Evolutionary conservation across 257 asterid species (phyloP).

Genomic region (Penstemon barbatus): DNA sequence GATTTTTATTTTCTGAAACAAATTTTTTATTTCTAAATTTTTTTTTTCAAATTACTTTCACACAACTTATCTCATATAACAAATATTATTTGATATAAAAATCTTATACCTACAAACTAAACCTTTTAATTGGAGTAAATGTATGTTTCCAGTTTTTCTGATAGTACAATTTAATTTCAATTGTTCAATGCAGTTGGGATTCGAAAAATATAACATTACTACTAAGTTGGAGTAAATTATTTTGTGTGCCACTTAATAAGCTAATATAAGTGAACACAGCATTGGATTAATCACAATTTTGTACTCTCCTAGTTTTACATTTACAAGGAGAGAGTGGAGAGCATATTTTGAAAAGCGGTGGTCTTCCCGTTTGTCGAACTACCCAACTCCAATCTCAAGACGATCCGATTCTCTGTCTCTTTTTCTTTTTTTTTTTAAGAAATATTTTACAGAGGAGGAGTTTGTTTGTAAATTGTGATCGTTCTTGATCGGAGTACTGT

Average conservation of each 20-base stretch:
- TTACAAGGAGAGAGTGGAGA: conserved; percentile 33
- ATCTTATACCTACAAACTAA: no score
- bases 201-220: neutral
- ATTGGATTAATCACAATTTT: conserved; percentile 11
- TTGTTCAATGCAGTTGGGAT: no score
- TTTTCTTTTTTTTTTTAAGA: neutral
- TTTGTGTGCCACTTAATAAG: neutral
- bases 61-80: no score
- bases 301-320: conserved; percentile 14
- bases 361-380: conserved; percentile 72
- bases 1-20: no score
- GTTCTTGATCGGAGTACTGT: conserved; percentile 18
- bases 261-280: neutral
- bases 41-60: no score
- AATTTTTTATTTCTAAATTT: no score
- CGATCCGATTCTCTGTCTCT: conserved; percentile 47
- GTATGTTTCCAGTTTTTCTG: no score
- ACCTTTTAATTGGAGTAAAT: no score
- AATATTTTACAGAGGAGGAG: conserved; percentile 35
- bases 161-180: no score
- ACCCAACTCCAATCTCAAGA: conserved; percentile 67
- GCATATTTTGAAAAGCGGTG: conserved; percentile 87
- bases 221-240: no score
- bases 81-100: no score
- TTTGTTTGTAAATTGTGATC: conserved; percentile 32